Base-by-base conservation (phyloP, 108 stramenopile genomes). In the Nitzschia inconspicua region DNA sequence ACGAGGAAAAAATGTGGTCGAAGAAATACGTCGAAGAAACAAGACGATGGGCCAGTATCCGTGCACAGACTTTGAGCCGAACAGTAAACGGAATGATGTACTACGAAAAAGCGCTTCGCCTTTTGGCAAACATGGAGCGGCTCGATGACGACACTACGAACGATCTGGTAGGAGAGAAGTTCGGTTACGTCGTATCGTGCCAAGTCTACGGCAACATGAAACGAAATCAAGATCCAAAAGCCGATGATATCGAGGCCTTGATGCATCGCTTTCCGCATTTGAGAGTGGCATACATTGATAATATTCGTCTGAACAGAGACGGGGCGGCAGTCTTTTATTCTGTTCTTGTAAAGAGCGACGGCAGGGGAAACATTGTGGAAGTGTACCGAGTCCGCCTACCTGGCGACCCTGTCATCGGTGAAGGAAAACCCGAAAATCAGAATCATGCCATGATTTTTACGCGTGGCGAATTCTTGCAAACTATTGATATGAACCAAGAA, bases 401-500 rank as follows among this genome's bases (percentile, higher is more conserved):
- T 4, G 98, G 96, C 26, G 96, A 98, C 68, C 96, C 98, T 10
- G 85, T 98, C 37, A 61, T 98, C 11, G 98, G 98, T 14, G 98
- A 98, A 84, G 98, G 98, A 61, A 98, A 98, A 72, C 98, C 98
- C 1, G 98, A 98, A 77, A 98, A 98, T 68, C 98, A 98, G 63
- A 98, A 98, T 54, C 96, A 97, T 52, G 98, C 98, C 41, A 89
- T 98, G 77, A 95, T 98, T 41, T 98, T 98, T 79, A 95, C 95
- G 4, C 77, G 98, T 8, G 95, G 96, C 42, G 95, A 97, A 73
- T 91, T 93, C 46, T 60, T 98, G 16, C 98, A 98, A 67, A 96
- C 96, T 0, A 97, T 98, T 75, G 98, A 98, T 73, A 98, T 98
- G 98, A 98, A 98, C 75, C 98, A 98, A 65, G 96, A 97, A 59